Base-by-base conservation (phyloP, 768 basidiomycete genomes). In the Lactifluus rugatus region DNA sequence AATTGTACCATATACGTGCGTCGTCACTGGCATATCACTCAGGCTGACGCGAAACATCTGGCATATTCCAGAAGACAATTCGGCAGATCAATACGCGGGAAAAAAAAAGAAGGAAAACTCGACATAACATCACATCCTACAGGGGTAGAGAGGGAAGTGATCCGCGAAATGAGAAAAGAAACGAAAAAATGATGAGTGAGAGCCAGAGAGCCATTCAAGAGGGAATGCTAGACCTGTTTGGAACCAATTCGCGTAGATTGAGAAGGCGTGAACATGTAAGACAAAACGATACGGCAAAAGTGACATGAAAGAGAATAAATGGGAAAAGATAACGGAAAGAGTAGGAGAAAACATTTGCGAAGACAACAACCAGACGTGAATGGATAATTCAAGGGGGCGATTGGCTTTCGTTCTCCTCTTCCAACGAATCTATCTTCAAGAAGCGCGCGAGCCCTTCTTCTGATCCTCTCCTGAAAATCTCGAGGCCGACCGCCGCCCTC, bases 381-480 rank as follows among this genome's bases (percentile, higher is more conserved):
- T 46, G 54, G 48, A 44, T 62, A 50, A 64, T 14, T 63, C 57
- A 53, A 56, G 58, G 47, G 55, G 48, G 51, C 28, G 56, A 55
- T 54, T 56, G 62, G 37, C 37, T 37, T 26, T 57, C 60, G 41
- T 66, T 68, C 48, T 82, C 81, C 26, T 82, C 78, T 58, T 85
- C 85, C 78, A 81, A 85, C 48, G 84, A 80, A 23, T 84, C 82
- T 79, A 86, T 84, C 66, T 81, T 85, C 73, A 93, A 73, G 71
- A 94, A 93, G 48, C 87, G 76, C 10, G 87, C 81, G 28, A 94
- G 75, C 25, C 92, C 89, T 65, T 93, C 87, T 69, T 94, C 91
- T 2, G 90, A 92, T 14, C 86, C 86, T 52, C 81, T 81, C 70
- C 92, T 93, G 73, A 93, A 92, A 41, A 87, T 65, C 58, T 94